Conservation (phyloP, 2,329 filamentous ascomycete species). For the Nigrograna mackinnonii region DNA sequence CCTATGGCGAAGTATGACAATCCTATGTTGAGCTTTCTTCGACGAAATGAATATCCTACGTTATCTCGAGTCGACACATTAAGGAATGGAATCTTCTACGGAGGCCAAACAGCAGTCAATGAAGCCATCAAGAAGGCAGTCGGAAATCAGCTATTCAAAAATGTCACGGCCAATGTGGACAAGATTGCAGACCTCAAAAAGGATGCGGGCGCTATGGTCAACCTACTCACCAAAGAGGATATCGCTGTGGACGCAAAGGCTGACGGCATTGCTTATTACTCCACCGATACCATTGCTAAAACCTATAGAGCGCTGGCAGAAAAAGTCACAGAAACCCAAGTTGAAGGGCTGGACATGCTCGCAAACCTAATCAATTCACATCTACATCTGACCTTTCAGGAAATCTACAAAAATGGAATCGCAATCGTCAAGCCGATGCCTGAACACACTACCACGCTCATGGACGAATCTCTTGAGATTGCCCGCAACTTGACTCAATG, state of each 20-base stretch:
- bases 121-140: slow-evolving; percentile 46
- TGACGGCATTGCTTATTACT: slow-evolving; percentile 78
- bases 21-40: slow-evolving; percentile 69
- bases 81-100: slow-evolving; percentile 73
- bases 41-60: slow-evolving; percentile 73
- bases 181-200: slow-evolving; percentile 61
- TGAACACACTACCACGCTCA: slow-evolving; percentile 72
- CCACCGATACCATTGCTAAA: slow-evolving; percentile 61
- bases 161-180: slow-evolving; percentile 59
- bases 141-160: slow-evolving; percentile 57
- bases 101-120: slow-evolving; percentile 58
- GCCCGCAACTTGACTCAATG: slow-evolving; percentile 78
- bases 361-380: slow-evolving; percentile 81
- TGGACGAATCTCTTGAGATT: slow-evolving; percentile 71
- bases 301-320: slow-evolving; percentile 71
- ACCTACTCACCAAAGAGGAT: slow-evolving; percentile 54
- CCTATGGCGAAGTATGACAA: slow-evolving; percentile 83
- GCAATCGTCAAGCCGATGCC: slow-evolving; percentile 79
- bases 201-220: slow-evolving; percentile 64
- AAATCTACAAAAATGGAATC: slow-evolving; percentile 75
- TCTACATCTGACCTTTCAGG: slow-evolving; percentile 84
- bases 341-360: slow-evolving; percentile 66
- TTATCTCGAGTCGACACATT: slow-evolving; percentile 76
- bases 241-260: slow-evolving; percentile 69
- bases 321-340: slow-evolving; percentile 58